phyloP scores from a whole-genome alignment of 208 protist species.

The Acanthamoeba comandoni region DNA sequence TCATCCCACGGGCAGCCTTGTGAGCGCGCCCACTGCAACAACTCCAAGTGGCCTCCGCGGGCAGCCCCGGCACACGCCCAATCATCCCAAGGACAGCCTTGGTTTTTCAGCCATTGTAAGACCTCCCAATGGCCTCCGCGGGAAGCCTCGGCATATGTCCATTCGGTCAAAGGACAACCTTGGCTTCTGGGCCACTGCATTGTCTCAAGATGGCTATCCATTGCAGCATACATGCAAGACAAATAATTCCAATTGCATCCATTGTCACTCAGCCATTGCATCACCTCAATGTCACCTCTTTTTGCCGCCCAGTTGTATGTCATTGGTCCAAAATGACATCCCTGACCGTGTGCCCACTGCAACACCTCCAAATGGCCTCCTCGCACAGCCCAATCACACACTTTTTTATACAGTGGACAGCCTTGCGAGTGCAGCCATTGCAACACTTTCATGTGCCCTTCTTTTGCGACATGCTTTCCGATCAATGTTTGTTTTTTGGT shows the following conservation, averaged over 20 bases:
- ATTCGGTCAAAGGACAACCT: not conserved
- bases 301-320: not conserved
- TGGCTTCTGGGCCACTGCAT: not conserved
- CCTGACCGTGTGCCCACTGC: not conserved
- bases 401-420: not conserved
- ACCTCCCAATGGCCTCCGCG: not conserved
- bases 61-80: not conserved
- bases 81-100: slow-evolving; percentile 26
- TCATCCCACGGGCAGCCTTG: slow-evolving; percentile 15
- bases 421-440: slow-evolving; percentile 1
- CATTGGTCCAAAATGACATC: not conserved
- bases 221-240: not conserved
- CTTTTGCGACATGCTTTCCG: too few species aligned
- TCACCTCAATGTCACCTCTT: not conserved
- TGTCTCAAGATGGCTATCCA: not conserved
- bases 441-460: slow-evolving; percentile 1
- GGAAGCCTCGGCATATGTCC: not conserved
- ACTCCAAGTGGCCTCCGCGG: not conserved
- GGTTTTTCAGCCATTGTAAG: not conserved
- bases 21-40: slow-evolving; percentile 1
- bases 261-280: not conserved
- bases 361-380: slow-evolving; percentile 9
- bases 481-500: too few species aligned
- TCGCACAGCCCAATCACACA: too few species aligned
- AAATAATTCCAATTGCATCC: not conserved